Evolutionary conservation across 352 stramenopile genomes (phyloP).

Genomic region (Pythium plurisporium): DNA sequence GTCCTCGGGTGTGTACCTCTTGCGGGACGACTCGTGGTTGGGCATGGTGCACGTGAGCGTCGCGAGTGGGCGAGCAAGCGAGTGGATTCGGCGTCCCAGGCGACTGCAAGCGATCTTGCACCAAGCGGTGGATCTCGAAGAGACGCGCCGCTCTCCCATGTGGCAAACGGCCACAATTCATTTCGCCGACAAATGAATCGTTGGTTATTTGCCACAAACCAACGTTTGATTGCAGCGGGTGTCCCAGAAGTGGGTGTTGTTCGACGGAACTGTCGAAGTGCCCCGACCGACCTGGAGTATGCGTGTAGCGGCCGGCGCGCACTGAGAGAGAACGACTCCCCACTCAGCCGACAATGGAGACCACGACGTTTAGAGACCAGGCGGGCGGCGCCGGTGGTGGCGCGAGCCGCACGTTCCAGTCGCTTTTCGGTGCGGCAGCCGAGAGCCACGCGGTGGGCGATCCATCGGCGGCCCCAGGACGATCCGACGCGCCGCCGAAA

Average conservation of each 20-base stretch:
- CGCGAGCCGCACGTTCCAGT: constrained; percentile 68
- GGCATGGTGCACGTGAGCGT: constrained; percentile 12
- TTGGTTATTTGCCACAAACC: constrained; percentile 8
- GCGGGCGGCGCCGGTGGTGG: constrained; percentile 24
- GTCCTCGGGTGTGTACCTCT: constrained; percentile 81
- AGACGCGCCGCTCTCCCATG: too few relatives aligned
- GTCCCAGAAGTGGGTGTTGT: constrained; percentile 23
- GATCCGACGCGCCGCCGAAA: not conserved
- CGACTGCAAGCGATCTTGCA: constrained; percentile 18
- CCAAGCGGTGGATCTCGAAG: constrained; percentile 8
- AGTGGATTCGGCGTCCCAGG: too few relatives aligned
- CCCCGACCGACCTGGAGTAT: constrained; percentile 16
- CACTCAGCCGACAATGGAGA: not conserved
- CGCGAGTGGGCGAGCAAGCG: too few relatives aligned
- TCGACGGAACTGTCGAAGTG: constrained; percentile 15
- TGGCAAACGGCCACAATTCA: constrained; percentile 22
- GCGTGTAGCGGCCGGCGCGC: constrained; percentile 3
- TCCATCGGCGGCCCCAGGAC: too few relatives aligned
- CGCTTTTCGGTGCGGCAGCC: constrained; percentile 45
- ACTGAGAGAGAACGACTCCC: constrained; percentile 2
- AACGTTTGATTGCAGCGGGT: constrained; percentile 12
- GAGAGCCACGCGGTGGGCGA: too few relatives aligned
- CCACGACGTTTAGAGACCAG: not conserved
- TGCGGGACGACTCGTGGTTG: constrained; percentile 41
- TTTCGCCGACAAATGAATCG: constrained; percentile 21